phyloP scores from a whole-genome alignment of 805 yeast genomes.

The Saccharomycopsis fibuligera region DNA sequence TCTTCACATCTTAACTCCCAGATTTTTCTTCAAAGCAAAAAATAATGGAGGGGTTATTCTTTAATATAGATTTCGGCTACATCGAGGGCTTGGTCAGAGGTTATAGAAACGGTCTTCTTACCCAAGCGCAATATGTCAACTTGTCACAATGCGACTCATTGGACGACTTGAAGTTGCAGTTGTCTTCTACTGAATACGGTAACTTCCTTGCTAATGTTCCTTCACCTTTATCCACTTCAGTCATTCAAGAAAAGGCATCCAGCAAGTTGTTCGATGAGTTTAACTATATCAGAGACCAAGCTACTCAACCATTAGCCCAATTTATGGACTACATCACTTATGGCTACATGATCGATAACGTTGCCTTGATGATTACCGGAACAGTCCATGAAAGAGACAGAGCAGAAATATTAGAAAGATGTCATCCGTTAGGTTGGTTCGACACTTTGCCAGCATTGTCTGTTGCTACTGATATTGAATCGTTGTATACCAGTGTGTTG shows the following conservation, averaged over 20 bases:
- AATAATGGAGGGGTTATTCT: slow-evolving; percentile 85
- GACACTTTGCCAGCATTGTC: slow-evolving; percentile 93
- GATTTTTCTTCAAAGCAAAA: not conserved
- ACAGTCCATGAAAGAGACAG: slow-evolving; percentile 93
- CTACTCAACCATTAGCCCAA: slow-evolving; percentile 70
- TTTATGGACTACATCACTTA: slow-evolving; percentile 91
- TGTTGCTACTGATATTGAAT: slow-evolving; percentile 90
- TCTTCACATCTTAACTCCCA: not conserved
- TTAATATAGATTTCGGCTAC: slow-evolving; percentile 85
- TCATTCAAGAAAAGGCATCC: slow-evolving; percentile 76
- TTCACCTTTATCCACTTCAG: slow-evolving; percentile 75
- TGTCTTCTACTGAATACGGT: slow-evolving; percentile 94
- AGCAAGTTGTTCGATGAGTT: slow-evolving; percentile 76
- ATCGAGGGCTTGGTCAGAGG: slow-evolving; percentile 95
- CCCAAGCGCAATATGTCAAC: slow-evolving; percentile 77
- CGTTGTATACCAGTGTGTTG: slow-evolving; percentile 86
- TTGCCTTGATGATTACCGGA: slow-evolving; percentile 92
- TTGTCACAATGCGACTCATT: slow-evolving; percentile 92
- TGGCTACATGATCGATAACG: slow-evolving; percentile 98
- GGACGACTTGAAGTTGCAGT: slow-evolving; percentile 89
- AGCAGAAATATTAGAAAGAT: slow-evolving; percentile 77
- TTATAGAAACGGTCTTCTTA: slow-evolving; percentile 75
- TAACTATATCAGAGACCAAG: slow-evolving; percentile 76
- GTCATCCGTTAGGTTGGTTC: slow-evolving; percentile 98
- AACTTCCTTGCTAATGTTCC: slow-evolving; percentile 79